A percentile compares a stretch with the other conserved stretches of the same genome.
Conservation (phyloP, 176 grass and related monocot genomes). For the Rhynchospora pubera region DNA sequence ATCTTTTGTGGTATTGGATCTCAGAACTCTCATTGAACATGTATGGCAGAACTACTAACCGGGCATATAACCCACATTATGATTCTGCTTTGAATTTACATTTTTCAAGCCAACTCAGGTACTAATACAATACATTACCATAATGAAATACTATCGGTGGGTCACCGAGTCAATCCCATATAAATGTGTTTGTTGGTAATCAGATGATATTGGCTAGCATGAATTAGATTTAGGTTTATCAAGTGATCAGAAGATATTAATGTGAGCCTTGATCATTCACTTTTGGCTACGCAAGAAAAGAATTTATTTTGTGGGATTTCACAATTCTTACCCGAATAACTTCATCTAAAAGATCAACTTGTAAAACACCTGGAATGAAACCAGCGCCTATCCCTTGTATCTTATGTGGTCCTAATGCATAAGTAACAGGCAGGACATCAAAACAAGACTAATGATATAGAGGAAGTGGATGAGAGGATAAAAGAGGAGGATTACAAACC, state of each 20-base stretch:
- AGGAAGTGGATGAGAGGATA: neutral
- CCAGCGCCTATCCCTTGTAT: constrained; percentile 57
- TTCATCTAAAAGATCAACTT: constrained; percentile 39
- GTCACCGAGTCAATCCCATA: neutral
- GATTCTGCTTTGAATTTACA: neutral
- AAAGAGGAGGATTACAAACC: constrained; percentile 12
- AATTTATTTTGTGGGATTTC: neutral
- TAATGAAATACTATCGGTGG: neutral
- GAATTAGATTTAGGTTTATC: neutral
- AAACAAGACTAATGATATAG: neutral
- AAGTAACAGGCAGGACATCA: neutral
- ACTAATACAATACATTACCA: neutral
- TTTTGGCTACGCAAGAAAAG: neutral
- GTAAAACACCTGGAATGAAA: constrained; percentile 48
- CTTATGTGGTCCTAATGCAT: constrained; percentile 45
- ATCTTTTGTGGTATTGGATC: neutral
- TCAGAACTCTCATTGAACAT: neutral
- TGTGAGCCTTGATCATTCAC: neutral
- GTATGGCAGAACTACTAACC: neutral
- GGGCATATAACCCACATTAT: neutral
- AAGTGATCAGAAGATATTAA: neutral
- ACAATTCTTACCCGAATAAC: constrained; percentile 40
- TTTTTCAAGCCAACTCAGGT: neutral
- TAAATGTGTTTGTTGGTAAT: neutral
- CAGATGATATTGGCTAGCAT: neutral